Base-by-base conservation (phyloP, 2,329 filamentous ascomycete genomes). In the Aspergillus sp. region DNA sequence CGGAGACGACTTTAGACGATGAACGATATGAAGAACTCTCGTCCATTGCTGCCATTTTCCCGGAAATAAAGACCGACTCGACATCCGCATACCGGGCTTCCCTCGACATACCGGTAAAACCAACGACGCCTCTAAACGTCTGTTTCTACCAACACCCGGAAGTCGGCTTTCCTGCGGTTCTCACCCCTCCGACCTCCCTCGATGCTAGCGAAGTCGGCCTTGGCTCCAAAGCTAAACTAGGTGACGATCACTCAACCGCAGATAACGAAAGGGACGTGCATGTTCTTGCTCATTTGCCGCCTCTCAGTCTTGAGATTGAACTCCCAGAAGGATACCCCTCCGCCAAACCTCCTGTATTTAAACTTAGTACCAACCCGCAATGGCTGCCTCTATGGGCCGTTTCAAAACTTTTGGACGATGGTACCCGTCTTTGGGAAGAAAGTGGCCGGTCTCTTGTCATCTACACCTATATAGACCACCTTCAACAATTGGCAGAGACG, bases 31-130 rank as follows among this genome's bases (percentile, higher is more conserved):
- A 86, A 64, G 85, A 88, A 71, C 75, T 88, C 47, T 79, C 77
- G 9, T 81, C 84, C 23, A 79, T 88, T 57, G 77, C 79, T 45
- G 84, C 85, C 50, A 88, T 88, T 56, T 88, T 79, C 59, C 85
- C 85, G 1, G 85, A 88, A 71, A 79, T 87, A 17, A 71, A 74
- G 33, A 70, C 82, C 58, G 77, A 85, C 53, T 66, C 78, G 8
- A 64, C 66, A 8, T 68, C 76, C 35, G 75, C 77, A 0, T 83
- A 81, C 65, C 72, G 73, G 55, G 84, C 83, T 1, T 78, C 76
- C 4, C 76, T 88, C 48, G 79, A 85, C 21, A 69, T 88, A 17
- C 76, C 81, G 6, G 81, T 88, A 27, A 76, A 81, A 27, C 84
- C 84, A 3, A 71, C 79, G 8, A 73, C 75, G 52, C 83, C 84